Evolutionary conservation across 2,329 filamentous ascomycete genomes (phyloP).

Genomic region (Fusarium lateritium): DNA sequence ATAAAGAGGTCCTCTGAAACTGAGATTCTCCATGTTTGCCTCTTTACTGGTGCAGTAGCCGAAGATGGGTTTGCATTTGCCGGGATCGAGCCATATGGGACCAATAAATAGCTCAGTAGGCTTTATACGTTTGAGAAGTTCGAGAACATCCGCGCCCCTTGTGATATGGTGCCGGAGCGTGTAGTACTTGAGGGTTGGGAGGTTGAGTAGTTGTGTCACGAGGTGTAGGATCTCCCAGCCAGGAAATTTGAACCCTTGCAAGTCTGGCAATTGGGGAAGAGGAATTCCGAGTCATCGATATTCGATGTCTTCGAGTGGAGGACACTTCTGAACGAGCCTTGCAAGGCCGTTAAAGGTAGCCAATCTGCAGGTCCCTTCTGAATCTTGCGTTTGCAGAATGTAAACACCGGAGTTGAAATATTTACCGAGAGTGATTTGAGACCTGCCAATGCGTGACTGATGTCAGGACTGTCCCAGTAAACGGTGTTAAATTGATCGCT

Average conservation of each 20-base stretch:
- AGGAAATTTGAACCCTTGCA: neutral
- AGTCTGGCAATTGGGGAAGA: neutral
- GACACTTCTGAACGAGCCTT: neutral
- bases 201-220: neutral
- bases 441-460: neutral
- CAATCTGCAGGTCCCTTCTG: neutral
- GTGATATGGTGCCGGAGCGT: neutral
- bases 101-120: neutral
- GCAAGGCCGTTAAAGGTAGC: neutral
- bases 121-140: neutral
- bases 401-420: neutral
- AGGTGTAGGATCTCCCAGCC: neutral
- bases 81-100: neutral
- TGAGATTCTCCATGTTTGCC: neutral
- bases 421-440: neutral
- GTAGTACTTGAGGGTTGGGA: neutral
- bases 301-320: constrained; percentile 1
- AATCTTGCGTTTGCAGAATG: neutral
- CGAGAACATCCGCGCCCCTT: neutral
- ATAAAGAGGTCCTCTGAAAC: neutral
- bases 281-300: neutral
- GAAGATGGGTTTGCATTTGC: neutral
- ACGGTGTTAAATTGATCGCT: neutral
- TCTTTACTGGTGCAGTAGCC: neutral
- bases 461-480: neutral